Base-by-base conservation (phyloP, 805 yeast species). In the Monosporozyma servazzii region DNA sequence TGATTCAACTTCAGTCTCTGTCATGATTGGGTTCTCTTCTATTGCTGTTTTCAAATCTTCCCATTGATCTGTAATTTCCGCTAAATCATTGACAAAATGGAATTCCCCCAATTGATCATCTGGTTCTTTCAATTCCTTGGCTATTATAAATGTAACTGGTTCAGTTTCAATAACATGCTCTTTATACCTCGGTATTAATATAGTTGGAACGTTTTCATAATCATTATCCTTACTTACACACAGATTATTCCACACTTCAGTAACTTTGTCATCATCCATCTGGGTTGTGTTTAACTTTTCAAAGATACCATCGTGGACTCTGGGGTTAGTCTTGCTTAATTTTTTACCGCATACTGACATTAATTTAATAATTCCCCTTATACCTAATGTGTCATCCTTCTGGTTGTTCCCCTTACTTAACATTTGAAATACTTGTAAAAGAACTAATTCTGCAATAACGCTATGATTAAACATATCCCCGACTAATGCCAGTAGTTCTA, bases 281-380 rank as follows among this genome's bases (percentile, higher is more conserved):
- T 85, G 64, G n/a, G 85, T 58, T 8, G 68, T 69, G 54, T 91
- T 67, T 45, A 89, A 69, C 50, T 80, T 72, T 53, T 84, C 88
- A 59, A 75, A 82, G 1, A 84, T 70, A 17, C 69, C 70, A 53
- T 76, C 70, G 44, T 73, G 68, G 1, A 83, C 82, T 2, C 66
- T 61, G 18, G 67, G 57, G 37, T 81, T 72, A 9, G 68, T 65
- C 17, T 69, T 71, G 2, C 67, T 63, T 20, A 89, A 62, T 49
- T 64, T 72, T 3, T 66, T 68, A 0, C 96, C 95, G n/a, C 69
- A 67, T 11, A 69, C 70, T 33, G 69, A 68, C 51, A 88, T 56
- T 3, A 87, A 62, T 1, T 64, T 70, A 10, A 79, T 71, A 0
- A 82, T 73, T 8, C 86, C 64, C 45, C 77, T 80, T 2, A 21